phyloP scores from a whole-genome alignment of 2,329 filamentous ascomycete genomes.

The Colletotrichum lindemuthianum region DNA sequence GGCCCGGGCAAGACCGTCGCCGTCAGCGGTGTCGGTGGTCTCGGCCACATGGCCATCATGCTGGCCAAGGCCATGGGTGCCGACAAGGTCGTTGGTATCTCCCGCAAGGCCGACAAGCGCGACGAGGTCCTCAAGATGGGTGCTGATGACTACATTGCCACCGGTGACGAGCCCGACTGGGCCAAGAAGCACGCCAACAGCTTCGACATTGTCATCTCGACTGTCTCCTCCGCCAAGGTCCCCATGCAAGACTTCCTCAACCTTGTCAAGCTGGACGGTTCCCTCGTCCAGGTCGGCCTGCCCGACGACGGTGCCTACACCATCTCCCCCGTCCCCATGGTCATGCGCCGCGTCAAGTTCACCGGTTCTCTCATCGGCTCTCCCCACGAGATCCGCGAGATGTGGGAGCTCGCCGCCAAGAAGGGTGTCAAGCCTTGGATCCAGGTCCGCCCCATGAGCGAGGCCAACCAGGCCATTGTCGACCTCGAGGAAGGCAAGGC shows the following conservation, averaged over 20 bases:
- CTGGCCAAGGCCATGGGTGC: slow-evolving; percentile 74
- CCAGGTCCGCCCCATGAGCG: slow-evolving; percentile 62
- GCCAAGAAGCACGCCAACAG: slow-evolving; percentile 58
- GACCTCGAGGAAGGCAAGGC: slow-evolving; percentile 66
- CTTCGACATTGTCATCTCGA: slow-evolving; percentile 69
- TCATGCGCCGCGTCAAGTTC: slow-evolving; percentile 63
- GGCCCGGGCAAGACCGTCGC: slow-evolving; percentile 75
- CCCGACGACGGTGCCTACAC: slow-evolving; percentile 50
- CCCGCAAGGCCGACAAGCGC: slow-evolving; percentile 61
- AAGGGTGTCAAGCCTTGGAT: slow-evolving; percentile 68
- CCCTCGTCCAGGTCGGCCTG: slow-evolving; percentile 69
- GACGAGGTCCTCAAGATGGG: slow-evolving; percentile 67
- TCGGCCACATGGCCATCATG: slow-evolving; percentile 75
- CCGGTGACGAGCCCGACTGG: slow-evolving; percentile 64
- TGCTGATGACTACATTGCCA: slow-evolving; percentile 60
- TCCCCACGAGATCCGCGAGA: slow-evolving; percentile 66
- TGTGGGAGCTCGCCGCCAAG: slow-evolving; percentile 67
- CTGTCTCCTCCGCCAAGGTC: slow-evolving; percentile 53
- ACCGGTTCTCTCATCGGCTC: slow-evolving; percentile 59
- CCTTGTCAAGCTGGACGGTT: slow-evolving; percentile 65
- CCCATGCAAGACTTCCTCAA: slow-evolving; percentile 69
- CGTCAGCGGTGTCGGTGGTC: slow-evolving; percentile 73
- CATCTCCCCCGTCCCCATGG: slow-evolving; percentile 64
- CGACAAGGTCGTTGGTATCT: slow-evolving; percentile 70
- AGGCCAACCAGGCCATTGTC: slow-evolving; percentile 63